These are phyloP conservation scores for Pichia heedii DNA, from an alignment of 805 yeast species.

Conservation along the genomic window DNA sequence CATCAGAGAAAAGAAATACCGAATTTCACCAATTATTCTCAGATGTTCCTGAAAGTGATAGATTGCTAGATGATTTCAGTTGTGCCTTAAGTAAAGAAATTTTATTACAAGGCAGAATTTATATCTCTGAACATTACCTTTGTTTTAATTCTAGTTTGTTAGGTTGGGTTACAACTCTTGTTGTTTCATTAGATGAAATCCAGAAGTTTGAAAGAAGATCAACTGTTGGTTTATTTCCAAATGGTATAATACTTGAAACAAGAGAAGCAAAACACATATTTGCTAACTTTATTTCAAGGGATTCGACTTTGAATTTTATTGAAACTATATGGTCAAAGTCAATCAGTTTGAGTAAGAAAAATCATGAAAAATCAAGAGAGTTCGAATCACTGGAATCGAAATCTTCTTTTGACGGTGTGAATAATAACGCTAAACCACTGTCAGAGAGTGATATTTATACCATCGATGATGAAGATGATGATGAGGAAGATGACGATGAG, in stretches of 20 bases:
- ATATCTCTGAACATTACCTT: slow-evolving; percentile 64
- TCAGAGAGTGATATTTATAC: slow-evolving; percentile 26
- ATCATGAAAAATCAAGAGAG: slow-evolving; percentile 20
- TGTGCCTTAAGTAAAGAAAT: slow-evolving; percentile 88
- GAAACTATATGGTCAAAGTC: slow-evolving; percentile 58
- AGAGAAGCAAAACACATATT: slow-evolving; percentile 58
- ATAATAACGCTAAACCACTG: slow-evolving; percentile 5
- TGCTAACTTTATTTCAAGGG: slow-evolving; percentile 82
- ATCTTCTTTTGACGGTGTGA: slow-evolving; percentile 9
- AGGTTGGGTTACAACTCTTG: slow-evolving; percentile 84
- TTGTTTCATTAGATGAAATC: slow-evolving; percentile 65
- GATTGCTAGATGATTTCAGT: slow-evolving; percentile 74
- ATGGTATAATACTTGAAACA: slow-evolving; percentile 72
- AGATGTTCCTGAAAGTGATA: slow-evolving; percentile 52
- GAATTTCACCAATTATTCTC: slow-evolving; percentile 71
- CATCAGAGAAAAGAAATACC: slow-evolving; percentile 52
- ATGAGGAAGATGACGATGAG: slow-evolving; percentile 9
- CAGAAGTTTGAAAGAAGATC: slow-evolving; percentile 66
- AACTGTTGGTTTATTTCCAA: slow-evolving; percentile 86
- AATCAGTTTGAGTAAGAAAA: slow-evolving; percentile 21
- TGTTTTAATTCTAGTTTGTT: slow-evolving; percentile 82
- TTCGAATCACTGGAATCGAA: slow-evolving; percentile 17
- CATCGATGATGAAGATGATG: slow-evolving; percentile 25
- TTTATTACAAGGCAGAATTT: slow-evolving; percentile 78
- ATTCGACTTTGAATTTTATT: slow-evolving; percentile 62